A percentile compares a stretch with the other conserved stretches of the same genome.
Evolutionary conservation across 2,329 filamentous ascomycete genomes (phyloP).

Genomic region (Stagonosporopsis chrysanthemi): DNA sequence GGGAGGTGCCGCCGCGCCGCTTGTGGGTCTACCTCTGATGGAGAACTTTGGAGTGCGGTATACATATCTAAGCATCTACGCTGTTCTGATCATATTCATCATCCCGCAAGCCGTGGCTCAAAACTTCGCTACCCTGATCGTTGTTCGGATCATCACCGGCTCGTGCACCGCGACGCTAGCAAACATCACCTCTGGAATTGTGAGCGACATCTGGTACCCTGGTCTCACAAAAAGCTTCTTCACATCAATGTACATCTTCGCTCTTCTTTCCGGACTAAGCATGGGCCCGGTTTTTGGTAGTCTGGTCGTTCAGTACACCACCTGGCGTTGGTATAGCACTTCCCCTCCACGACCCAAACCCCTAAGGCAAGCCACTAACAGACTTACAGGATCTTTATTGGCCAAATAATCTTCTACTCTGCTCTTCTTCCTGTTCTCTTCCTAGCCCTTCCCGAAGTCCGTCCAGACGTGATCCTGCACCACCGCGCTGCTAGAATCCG

Average conservation of each 20-base stretch:
- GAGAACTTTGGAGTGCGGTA: conserved; percentile 55
- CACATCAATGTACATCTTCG: conserved; percentile 55
- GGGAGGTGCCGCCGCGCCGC: conserved; percentile 52
- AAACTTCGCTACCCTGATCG: conserved; percentile 56
- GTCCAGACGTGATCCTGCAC: conserved; percentile 56
- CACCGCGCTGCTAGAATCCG: conserved; percentile 47
- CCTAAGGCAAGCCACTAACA: conserved; percentile 10
- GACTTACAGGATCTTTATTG: conserved; percentile 52
- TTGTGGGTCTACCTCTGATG: conserved; percentile 54
- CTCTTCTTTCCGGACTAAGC: conserved; percentile 54
- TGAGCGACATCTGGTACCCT: conserved; percentile 50
- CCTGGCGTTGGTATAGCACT: conserved; percentile 53
- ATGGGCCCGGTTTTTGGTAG: conserved; percentile 56
- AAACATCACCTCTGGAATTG: conserved; percentile 48
- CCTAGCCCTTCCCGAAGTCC: conserved; percentile 56
- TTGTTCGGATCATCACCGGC: conserved; percentile 55
- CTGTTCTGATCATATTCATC: conserved; percentile 52
- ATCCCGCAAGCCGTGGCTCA: conserved; percentile 54
- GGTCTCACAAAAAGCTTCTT: conserved; percentile 51
- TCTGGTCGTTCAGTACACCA: conserved; percentile 47
- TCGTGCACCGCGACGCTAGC: conserved; percentile 54
- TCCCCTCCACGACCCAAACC: not conserved
- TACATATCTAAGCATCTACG: conserved; percentile 53
- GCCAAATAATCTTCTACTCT: conserved; percentile 57
- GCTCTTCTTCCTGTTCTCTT: conserved; percentile 53